Evolutionary conservation across 2,329 filamentous ascomycete genomes (phyloP).

Genomic region (Colletotrichum navitas): DNA sequence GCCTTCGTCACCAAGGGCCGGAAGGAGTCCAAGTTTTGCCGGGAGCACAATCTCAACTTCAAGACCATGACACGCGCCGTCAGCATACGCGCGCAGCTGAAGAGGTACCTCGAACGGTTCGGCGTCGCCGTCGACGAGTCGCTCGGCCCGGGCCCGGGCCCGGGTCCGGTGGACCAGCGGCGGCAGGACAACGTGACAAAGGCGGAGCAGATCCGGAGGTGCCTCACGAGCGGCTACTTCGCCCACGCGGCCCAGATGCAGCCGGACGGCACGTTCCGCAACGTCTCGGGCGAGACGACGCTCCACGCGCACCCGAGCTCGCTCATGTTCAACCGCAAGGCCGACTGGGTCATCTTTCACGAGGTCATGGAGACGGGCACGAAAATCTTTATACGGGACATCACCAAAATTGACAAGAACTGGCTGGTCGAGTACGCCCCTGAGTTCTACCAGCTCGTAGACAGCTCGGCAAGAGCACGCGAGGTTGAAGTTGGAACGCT

Average conservation of each 20-base stretch:
- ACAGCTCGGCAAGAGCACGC: conserved; percentile 41
- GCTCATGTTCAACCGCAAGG: conserved; percentile 95
- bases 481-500: conserved; percentile 41
- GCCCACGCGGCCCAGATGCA: conserved; percentile 95
- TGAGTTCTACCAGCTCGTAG: conserved; percentile 78
- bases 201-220: conserved; percentile 83
- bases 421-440: conserved; percentile 93
- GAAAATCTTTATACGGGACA: conserved; percentile 91
- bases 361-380: conserved; percentile 90
- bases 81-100: conserved; percentile 87
- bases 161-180: conserved; percentile 28
- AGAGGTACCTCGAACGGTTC: conserved; percentile 88
- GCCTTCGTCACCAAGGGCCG: conserved; percentile 86
- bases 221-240: conserved; percentile 91
- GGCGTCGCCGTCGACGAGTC: conserved; percentile 78
- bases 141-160: conserved; percentile 48
- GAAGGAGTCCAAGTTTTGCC: conserved; percentile 88
- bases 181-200: conserved; percentile 52
- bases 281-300: conserved; percentile 82
- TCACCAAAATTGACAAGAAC: conserved; percentile 93
- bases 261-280: conserved; percentile 88
- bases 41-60: conserved; percentile 88
- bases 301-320: conserved; percentile 92
- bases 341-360: conserved; percentile 96
- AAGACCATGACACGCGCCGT: conserved; percentile 85